Percentiles rank a stretch among this genome's conserved stretches.
These are phyloP conservation scores for Schwanniomyces sp. DNA, from an alignment of 805 yeast genomes.

Conservation along the genomic window DNA sequence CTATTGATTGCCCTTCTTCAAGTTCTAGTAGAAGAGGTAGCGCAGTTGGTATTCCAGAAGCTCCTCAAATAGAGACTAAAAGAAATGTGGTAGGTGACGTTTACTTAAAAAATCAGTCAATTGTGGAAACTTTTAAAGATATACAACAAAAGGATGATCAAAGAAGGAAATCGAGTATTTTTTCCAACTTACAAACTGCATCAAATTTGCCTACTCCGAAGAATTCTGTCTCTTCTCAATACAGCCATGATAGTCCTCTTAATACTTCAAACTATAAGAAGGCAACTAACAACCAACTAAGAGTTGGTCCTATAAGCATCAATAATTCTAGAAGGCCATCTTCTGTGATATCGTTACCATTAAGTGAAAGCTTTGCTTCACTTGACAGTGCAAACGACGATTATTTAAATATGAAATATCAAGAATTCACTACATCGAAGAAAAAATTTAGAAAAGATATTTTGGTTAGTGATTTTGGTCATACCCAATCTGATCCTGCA, in stretches of 20 bases:
- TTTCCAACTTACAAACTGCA: conserved; percentile 9
- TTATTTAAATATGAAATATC: conserved; percentile 41
- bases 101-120: conserved; percentile 41
- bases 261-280: conserved; percentile 8
- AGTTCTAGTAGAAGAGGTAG: conserved; percentile 30
- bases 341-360: conserved; percentile 68
- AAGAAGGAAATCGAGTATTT: conserved; percentile 33
- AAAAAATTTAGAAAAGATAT: conserved; percentile 9
- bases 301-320: conserved; percentile 35
- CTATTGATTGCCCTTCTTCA: conserved; percentile 28
- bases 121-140: conserved; percentile 43
- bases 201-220: conserved; percentile 15
- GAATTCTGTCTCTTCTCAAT: conserved; percentile 13
- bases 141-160: conserved; percentile 42
- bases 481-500: conserved; percentile 10
- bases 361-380: conserved; percentile 76
- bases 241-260: conserved; percentile 11
- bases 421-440: conserved; percentile 24
- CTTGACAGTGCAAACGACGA: conserved; percentile 69
- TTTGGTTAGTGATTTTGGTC: not conserved
- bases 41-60: conserved; percentile 30
- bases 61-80: conserved; percentile 45
- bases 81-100: conserved; percentile 47
- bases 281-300: conserved; percentile 11
- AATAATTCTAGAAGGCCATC: conserved; percentile 41